Evolutionary conservation across 768 basidiomycete species (phyloP).

Genomic region (Xerocomellus chrysenteron): DNA sequence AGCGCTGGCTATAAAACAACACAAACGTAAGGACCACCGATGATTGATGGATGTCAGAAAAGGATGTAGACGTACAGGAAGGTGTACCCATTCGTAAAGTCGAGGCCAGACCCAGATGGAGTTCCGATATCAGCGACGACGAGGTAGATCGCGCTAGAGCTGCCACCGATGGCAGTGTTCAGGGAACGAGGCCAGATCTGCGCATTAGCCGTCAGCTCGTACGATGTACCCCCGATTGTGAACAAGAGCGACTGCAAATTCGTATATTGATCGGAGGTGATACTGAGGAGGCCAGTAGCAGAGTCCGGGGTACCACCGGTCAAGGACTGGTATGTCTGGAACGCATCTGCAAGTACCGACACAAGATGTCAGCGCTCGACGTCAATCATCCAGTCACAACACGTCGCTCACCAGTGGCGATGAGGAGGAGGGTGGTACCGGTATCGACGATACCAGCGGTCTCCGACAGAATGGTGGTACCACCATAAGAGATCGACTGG

Average conservation of each 20-base stretch:
- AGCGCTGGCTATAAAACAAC: not conserved
- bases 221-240: conserved; percentile 14
- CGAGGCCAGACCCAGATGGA: conserved; percentile 7
- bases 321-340: conserved; percentile 13
- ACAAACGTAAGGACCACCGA: not conserved
- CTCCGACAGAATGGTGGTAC: conserved; percentile 16
- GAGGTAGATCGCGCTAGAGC: conserved; percentile 27
- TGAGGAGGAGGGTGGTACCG: conserved; percentile 28
- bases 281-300: conserved; percentile 27
- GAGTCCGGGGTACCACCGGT: conserved; percentile 29
- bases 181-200: conserved; percentile 36
- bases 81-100: conserved; percentile 22
- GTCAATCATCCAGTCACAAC: no score
- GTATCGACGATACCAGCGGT: conserved; percentile 36
- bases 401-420: conserved; percentile 19
- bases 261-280: conserved; percentile 24
- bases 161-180: conserved; percentile 29
- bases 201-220: conserved; percentile 22
- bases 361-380: not conserved
- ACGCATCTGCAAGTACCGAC: conserved; percentile 23
- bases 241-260: conserved; percentile 27
- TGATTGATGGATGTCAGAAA: not conserved
- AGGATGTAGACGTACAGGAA: conserved; percentile 1
- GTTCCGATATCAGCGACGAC: conserved; percentile 21
- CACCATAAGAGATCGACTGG: conserved; percentile 30